Evolutionary conservation across 352 stramenopile genomes (phyloP).

Genomic region (Phytophthora podocarpi): DNA sequence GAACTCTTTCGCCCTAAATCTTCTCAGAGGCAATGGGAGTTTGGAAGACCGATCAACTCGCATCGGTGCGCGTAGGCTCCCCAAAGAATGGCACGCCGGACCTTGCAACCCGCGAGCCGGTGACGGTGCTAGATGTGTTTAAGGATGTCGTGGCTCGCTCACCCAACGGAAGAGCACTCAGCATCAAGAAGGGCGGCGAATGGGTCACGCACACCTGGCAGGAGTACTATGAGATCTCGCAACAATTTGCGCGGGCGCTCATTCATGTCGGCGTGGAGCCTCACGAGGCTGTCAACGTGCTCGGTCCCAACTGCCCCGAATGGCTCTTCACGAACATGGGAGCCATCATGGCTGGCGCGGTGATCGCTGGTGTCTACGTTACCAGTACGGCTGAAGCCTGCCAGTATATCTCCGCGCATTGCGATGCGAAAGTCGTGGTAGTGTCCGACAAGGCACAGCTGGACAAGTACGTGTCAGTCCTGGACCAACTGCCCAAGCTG

Average conservation of each 20-base stretch:
- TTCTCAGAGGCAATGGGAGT: conserved; percentile 23
- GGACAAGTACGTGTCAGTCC: conserved; percentile 73
- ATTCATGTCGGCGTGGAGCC: conserved; percentile 70
- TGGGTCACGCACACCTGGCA: conserved; percentile 69
- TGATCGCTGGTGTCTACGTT: conserved; percentile 86
- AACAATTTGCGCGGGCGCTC: conserved; percentile 74
- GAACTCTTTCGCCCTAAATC: no score
- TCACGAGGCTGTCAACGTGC: conserved; percentile 81
- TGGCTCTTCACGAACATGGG: conserved; percentile 87
- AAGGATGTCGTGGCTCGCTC: conserved; percentile 36
- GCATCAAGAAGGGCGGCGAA: conserved; percentile 44
- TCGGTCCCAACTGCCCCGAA: conserved; percentile 86
- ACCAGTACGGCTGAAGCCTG: conserved; percentile 79
- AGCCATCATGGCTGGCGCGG: conserved; percentile 75
- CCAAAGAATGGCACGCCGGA: conserved; percentile 12
- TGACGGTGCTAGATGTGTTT: conserved; percentile 47
- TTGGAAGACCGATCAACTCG: conserved; percentile 28
- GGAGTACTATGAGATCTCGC: conserved; percentile 77
- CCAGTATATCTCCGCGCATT: conserved; percentile 84
- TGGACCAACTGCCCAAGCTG: conserved; percentile 65
- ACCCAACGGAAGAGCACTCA: conserved; percentile 39
- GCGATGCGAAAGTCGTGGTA: conserved; percentile 76
- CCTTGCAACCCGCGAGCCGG: conserved; percentile 37
- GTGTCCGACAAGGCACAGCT: conserved; percentile 72
- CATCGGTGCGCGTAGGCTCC: conserved; percentile 18